Percentiles rank a stretch among this genome's conserved stretches.
Conservation (phyloP, 225 moss, liverwort and hornwort genomes). For the Pseudoscleropodium purum region DNA sequence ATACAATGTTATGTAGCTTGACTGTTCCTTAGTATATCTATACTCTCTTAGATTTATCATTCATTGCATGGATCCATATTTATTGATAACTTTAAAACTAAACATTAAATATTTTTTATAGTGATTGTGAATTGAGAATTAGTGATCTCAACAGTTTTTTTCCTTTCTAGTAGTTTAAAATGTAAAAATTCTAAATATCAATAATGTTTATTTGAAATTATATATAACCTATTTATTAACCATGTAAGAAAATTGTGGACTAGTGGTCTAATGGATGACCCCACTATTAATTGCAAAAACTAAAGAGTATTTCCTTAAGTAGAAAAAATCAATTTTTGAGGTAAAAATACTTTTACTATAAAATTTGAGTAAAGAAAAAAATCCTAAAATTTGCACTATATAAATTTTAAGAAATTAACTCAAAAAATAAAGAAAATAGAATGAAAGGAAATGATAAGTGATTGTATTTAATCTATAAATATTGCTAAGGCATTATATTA, state of each 20-base stretch:
- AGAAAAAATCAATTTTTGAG: neutral
- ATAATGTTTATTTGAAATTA: neutral
- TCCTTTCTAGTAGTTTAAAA: neutral
- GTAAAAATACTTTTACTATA: neutral
- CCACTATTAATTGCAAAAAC: too few relatives aligned
- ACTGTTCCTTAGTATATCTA: too few relatives aligned
- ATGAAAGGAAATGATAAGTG: neutral
- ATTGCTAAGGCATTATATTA: neutral
- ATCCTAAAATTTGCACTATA: neutral
- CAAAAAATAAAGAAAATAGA: neutral
- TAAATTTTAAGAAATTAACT: neutral
- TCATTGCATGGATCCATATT: neutral
- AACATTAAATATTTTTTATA: neutral
- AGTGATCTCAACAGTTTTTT: neutral
- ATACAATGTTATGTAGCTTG: too few relatives aligned
- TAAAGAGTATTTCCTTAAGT: neutral
- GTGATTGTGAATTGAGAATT: neutral
- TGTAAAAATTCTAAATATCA: too few relatives aligned
- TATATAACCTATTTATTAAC: neutral
- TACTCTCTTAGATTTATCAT: neutral
- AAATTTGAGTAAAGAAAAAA: too few relatives aligned
- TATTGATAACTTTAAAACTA: neutral
- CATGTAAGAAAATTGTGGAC: too few relatives aligned
- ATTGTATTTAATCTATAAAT: neutral
- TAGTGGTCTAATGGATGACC: too few relatives aligned